Conservation (phyloP, 106 monocot genomes). For the Dioscorea zingiberensis region DNA sequence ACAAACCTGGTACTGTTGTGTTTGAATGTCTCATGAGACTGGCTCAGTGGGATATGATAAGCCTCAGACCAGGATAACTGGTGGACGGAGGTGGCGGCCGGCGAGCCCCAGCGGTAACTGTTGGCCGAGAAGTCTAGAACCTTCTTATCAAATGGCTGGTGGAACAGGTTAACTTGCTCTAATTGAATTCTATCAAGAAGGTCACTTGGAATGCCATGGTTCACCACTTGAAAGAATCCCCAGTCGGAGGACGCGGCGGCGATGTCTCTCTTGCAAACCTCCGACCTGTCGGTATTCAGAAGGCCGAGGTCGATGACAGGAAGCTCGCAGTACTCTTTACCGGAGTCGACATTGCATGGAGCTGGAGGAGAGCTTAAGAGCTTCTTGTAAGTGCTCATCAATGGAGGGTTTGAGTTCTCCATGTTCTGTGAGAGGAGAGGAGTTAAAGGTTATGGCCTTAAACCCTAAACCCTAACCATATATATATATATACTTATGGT, state of each 20-base stretch:
- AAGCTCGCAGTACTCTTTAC: slow-evolving; percentile 25
- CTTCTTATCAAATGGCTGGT: slow-evolving; percentile 34
- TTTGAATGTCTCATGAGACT: neutral
- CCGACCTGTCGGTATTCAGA: neutral
- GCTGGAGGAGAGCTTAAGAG: slow-evolving; percentile 13
- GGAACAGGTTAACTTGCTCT: slow-evolving; percentile 35
- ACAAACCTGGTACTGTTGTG: slow-evolving; percentile 12
- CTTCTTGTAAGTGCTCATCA: slow-evolving; percentile 32
- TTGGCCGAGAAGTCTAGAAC: slow-evolving; percentile 24
- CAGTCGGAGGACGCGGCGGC: slow-evolving; percentile 33
- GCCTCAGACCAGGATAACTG: slow-evolving; percentile 68
- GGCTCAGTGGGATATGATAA: slow-evolving; percentile 39
- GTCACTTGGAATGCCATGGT: slow-evolving; percentile 32
- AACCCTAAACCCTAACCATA: too few species aligned
- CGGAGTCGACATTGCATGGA: neutral
- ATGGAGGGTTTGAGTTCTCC: slow-evolving; percentile 34
- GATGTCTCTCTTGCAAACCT: slow-evolving; percentile 32
- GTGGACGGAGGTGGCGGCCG: slow-evolving; percentile 29
- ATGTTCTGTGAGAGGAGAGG: neutral
- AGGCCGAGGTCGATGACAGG: slow-evolving; percentile 38
- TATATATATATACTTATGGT: too few species aligned
- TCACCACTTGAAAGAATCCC: slow-evolving; percentile 66
- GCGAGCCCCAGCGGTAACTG: slow-evolving; percentile 63
- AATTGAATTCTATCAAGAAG: slow-evolving; percentile 14
- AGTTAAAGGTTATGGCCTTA: too few species aligned